Evolutionary conservation across 129 eudicot species (phyloP).

Genomic region (Flaveria linearis): DNA sequence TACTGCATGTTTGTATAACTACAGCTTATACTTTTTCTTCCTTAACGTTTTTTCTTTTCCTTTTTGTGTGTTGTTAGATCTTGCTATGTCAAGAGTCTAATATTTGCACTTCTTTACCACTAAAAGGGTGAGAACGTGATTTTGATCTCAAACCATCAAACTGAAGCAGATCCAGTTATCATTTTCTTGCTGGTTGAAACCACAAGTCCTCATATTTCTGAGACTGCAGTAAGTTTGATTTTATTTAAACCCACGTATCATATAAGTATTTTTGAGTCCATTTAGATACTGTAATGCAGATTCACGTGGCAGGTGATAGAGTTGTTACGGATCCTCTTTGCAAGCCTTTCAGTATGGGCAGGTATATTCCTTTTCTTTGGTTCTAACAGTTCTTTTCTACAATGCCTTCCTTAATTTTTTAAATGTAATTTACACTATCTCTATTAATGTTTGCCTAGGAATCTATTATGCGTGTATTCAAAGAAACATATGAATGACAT

Average conservation of each 20-base stretch:
- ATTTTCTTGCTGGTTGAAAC: slow-evolving; percentile 82
- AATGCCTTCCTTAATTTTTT: slow-evolving; percentile 18
- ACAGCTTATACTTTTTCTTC: neutral
- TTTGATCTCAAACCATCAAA: slow-evolving; percentile 94
- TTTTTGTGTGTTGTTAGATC: slow-evolving; percentile 19
- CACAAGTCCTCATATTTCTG: slow-evolving; percentile 65
- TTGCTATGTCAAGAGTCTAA: slow-evolving; percentile 30
- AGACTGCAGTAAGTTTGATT: slow-evolving; percentile 53
- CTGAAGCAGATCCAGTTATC: slow-evolving; percentile 97
- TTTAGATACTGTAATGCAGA: slow-evolving; percentile 54
- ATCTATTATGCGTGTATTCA: slow-evolving; percentile 33
- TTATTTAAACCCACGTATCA: neutral
- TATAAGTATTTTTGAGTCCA: slow-evolving; percentile 15
- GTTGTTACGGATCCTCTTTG: slow-evolving; percentile 96
- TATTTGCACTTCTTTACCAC: slow-evolving; percentile 18
- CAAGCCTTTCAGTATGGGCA: slow-evolving; percentile 99
- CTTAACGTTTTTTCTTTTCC: slow-evolving; percentile 1
- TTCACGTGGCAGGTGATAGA: slow-evolving; percentile 87
- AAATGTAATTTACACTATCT: neutral
- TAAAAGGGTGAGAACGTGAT: slow-evolving; percentile 81
- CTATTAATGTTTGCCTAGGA: slow-evolving; percentile 43
- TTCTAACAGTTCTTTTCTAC: neutral
- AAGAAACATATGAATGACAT: slow-evolving; percentile 89
- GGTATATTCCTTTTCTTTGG: slow-evolving; percentile 34
- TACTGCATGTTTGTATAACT: neutral